Conservation (phyloP, 2,329 filamentous ascomycete species). For the Fusarium chlamydosporum region DNA sequence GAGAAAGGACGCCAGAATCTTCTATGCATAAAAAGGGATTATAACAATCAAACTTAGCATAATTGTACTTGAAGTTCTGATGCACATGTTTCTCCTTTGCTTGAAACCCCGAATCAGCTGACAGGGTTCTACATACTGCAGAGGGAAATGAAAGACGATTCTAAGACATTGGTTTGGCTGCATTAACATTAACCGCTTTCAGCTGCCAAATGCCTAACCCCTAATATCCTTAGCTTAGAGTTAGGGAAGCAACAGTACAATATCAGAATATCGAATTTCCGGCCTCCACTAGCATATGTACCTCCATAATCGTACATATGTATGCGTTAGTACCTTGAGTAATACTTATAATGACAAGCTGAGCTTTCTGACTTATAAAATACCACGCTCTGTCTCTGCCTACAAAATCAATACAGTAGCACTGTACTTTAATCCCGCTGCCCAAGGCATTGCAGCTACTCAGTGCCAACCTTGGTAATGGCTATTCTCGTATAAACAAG, state of each 20-base stretch:
- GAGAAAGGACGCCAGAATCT: not conserved
- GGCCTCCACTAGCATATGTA: not conserved
- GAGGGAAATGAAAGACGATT: not conserved
- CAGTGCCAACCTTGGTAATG: too few relatives aligned
- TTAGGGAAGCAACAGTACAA: not conserved
- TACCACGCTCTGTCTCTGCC: not conserved
- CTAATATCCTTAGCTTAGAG: not conserved
- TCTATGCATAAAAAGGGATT: not conserved
- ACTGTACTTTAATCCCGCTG: not conserved
- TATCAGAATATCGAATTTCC: not conserved
- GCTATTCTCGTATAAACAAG: too few relatives aligned
- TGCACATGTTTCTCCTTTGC: not conserved
- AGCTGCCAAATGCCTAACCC: not conserved
- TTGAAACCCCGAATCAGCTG: not conserved
- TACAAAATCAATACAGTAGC: not conserved
- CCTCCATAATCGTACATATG: not conserved
- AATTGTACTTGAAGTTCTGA: not conserved
- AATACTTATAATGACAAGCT: not conserved
- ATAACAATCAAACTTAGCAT: not conserved
- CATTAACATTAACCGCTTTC: slow-evolving; percentile 20
- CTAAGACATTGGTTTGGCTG: slow-evolving; percentile 16
- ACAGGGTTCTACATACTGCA: not conserved
- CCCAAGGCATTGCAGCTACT: too few relatives aligned
- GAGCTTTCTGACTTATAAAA: not conserved
- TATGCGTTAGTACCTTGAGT: not conserved